phyloP scores from a whole-genome alignment of 2,329 filamentous ascomycete species.

The Macrophomina tecta region DNA sequence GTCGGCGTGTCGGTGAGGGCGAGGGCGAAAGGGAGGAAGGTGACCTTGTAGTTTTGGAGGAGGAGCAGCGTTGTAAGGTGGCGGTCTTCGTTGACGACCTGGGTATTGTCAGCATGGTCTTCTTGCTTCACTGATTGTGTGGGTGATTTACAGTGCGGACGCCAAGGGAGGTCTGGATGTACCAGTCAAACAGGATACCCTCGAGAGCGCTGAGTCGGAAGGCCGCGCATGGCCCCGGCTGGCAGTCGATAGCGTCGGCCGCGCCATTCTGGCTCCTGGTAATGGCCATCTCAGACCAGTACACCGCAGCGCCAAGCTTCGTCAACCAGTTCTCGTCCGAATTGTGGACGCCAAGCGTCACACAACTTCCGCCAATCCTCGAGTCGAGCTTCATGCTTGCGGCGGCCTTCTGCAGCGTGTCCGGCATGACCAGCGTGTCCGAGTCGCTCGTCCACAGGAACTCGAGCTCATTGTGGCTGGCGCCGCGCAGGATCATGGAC shows the following conservation, averaged over 20 bases:
- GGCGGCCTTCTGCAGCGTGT: constrained; percentile 38
- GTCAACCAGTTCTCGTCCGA: constrained; percentile 39
- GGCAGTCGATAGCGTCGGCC: constrained; percentile 43
- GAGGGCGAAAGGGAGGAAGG: constrained; percentile 43
- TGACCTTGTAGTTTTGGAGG: constrained; percentile 42
- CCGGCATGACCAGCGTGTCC: constrained; percentile 41
- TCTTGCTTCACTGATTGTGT: too few relatives aligned
- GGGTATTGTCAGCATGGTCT: background rate
- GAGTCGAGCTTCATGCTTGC: constrained; percentile 41
- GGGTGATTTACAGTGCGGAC: constrained; percentile 37
- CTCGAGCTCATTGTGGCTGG: constrained; percentile 39
- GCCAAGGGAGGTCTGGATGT: constrained; percentile 45
- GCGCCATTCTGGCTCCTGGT: constrained; percentile 40
- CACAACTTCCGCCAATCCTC: constrained; percentile 42
- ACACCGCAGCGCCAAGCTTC: constrained; percentile 41
- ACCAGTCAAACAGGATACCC: constrained; percentile 44
- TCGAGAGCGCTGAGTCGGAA: constrained; percentile 42
- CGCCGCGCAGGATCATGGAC: constrained; percentile 39
- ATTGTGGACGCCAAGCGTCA: constrained; percentile 44
- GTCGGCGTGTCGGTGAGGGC: constrained; percentile 46
- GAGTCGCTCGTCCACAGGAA: constrained; percentile 48
- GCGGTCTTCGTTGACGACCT: constrained; percentile 48
- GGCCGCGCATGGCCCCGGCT: constrained; percentile 46
- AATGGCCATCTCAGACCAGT: constrained; percentile 45
- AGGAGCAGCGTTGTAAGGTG: constrained; percentile 47